These are phyloP conservation scores for Amanita rubescens DNA, from an alignment of 768 basidiomycete genomes.

Conservation along the genomic window DNA sequence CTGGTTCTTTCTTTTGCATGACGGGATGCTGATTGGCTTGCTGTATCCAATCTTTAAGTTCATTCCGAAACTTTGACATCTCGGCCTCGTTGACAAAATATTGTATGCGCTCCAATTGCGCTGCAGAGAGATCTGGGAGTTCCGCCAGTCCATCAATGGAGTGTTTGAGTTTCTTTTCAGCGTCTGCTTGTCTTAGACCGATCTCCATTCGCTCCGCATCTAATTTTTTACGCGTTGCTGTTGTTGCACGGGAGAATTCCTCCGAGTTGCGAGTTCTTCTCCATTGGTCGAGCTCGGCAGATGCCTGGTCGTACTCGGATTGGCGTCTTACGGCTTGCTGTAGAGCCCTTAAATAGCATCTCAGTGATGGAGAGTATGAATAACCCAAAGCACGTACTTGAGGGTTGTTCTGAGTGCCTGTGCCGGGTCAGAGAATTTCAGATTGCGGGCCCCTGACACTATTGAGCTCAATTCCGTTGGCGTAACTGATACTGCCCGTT, in stretches of 20 bases:
- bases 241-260: conserved; percentile 21
- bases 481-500: background rate
- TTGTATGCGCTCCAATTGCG: conserved; percentile 3
- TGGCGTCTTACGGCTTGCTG: conserved; percentile 22
- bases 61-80: conserved; percentile 20
- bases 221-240: conserved; percentile 21
- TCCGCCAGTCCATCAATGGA: conserved; percentile 19
- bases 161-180: conserved; percentile 15
- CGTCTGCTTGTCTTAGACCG: conserved; percentile 11
- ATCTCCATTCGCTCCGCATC: conserved; percentile 14
- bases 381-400: conserved; percentile 9
- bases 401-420: conserved; percentile 3
- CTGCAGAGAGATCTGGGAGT: conserved; percentile 18
- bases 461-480: conserved; percentile 8
- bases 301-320: conserved; percentile 15
- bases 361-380: background rate
- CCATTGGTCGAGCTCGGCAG: conserved; percentile 21
- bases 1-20: conserved; percentile 7
- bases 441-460: background rate
- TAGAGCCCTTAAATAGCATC: conserved; percentile 19
- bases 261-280: conserved; percentile 23
- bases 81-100: conserved; percentile 15
- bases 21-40: conserved; percentile 15
- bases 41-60: conserved; percentile 26
- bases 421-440: conserved; percentile 6